Evolutionary conservation across 805 yeast genomes (phyloP), one percentile per base, ranked within the genome.

Genomic region (Myxozyma vanderwaltii): DNA sequence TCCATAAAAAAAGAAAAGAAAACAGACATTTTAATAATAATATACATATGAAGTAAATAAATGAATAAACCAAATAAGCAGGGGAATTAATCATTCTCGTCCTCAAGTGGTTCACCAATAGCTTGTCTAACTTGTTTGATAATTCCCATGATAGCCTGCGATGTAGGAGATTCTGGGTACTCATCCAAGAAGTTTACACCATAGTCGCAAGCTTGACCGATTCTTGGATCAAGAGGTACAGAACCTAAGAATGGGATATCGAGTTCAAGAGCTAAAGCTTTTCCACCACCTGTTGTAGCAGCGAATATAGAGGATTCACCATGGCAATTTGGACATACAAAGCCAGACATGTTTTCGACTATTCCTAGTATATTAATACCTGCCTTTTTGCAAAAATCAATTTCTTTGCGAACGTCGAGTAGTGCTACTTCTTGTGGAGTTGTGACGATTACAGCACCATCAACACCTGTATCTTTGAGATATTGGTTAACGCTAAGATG

Each of bases 371-470:
- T 81, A 60, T 81, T 86, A 62, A 94, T 91, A 1, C 85, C 86
- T 1, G 98, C 98, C 72, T 94, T 94, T 44, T 84, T 79, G 73
- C 99, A 94, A 69, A 94, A 94, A 71, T 92, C 96, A 21, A 94
- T 89, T 70, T 94, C 99, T 73, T 94, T 94, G 57, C 99, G 78
- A 3, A 94, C 99, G 70, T 94, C 99, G 47, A 94, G 75, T 41
- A 94, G 76, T 0, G 99, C 96, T 21, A 92, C 98, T 72, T 94
- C 99, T 74, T 94, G 99, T 0, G 99, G 99, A 0, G 99, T 94
- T 0, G 99, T 92, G 36, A 94, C 94, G 1, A 94, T 81, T 31
- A 94, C 77, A 0, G 99, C 99, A 0, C 99, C 99, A 71, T 92
- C 97, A 1, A 94, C 85, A 0, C 97, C 97, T 3, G 87, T 84